Evolutionary conservation across 116 monocot genomes (phyloP).

Genomic region (Iris pallida): DNA sequence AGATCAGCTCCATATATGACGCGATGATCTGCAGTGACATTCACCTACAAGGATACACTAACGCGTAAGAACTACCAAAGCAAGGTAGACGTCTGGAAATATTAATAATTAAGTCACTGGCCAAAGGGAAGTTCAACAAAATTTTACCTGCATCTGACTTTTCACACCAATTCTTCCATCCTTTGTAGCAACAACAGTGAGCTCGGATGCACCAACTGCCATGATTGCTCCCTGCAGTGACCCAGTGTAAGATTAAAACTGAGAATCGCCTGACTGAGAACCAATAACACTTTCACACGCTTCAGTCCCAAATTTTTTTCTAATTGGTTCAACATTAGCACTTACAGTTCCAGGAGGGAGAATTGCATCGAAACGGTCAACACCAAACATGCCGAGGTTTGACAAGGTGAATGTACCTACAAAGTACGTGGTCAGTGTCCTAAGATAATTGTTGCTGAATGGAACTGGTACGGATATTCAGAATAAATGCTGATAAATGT

Average conservation of each 20-base stretch:
- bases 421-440: not conserved
- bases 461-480: no score
- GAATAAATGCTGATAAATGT: no score
- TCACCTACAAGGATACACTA: conserved; percentile 42
- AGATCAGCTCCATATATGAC: conserved; percentile 83
- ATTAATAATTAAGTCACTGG: not conserved
- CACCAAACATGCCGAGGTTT: conserved; percentile 89
- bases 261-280: not conserved
- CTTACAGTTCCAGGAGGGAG: conserved; percentile 86
- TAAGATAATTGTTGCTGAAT: no score
- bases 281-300: no score
- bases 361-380: conserved; percentile 83
- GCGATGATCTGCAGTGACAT: conserved; percentile 87
- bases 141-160: conserved; percentile 77
- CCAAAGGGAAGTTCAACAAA: not conserved
- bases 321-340: not conserved
- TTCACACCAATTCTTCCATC: conserved; percentile 69
- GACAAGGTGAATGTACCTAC: conserved; percentile 83
- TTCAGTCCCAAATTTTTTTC: not conserved
- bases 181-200: conserved; percentile 60
- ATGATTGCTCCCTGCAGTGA: conserved; percentile 72
- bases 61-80: not conserved
- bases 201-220: conserved; percentile 79
- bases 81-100: not conserved
- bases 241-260: not conserved